Base-by-base conservation (phyloP, 208 protist species). In the Jaenimonas drosophilae region DNA sequence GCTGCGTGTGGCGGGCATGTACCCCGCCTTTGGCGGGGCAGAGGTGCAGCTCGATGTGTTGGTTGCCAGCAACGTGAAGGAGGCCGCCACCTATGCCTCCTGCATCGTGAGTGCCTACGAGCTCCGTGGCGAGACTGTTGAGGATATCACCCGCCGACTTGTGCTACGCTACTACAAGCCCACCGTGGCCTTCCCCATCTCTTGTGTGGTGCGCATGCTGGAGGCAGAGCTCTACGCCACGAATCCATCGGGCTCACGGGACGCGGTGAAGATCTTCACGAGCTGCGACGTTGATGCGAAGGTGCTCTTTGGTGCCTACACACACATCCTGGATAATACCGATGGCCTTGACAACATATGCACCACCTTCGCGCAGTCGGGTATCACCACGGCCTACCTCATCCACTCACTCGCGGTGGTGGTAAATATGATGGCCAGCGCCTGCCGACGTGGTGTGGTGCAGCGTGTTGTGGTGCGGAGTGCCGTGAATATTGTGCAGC, bases 31-130 rank as follows among this genome's bases (percentile, higher is more conserved):
- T 41, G 86, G 86, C 12, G 86, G 86, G 1, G 78, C 77, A 3
- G 78, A 91, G 59, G 74, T 94, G 29, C 86, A 94, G 56, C 62
- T 94, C 42, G 78, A 87, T 44, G 69, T 87, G 20, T 64, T 91
- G 27, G 48, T 53, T 6, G 61, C 51, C 28, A 61, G 60, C 16
- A 72, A 79, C 49, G 70, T 85, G 4, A 71, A 62, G 16, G 74
- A 91, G 40, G 33, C 66, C 31, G 59, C 62, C 19, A 69, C 67
- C 38, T 84, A 82, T 49, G 71, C 75, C 7, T 54, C 61, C 9
- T 81, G 72, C 54, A 56, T 91, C 38, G 60, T 62, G 20, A 57
- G 70, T 2, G 71, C 70, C 23, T 94, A 75, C 50, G 31, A 79
- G 28, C 57, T 70, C 25, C 46, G 41, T 17, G 50, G 59, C 30